Evolutionary conservation across 2,329 filamentous ascomycete species (phyloP).

Genomic region (Gremmenia infestans): DNA sequence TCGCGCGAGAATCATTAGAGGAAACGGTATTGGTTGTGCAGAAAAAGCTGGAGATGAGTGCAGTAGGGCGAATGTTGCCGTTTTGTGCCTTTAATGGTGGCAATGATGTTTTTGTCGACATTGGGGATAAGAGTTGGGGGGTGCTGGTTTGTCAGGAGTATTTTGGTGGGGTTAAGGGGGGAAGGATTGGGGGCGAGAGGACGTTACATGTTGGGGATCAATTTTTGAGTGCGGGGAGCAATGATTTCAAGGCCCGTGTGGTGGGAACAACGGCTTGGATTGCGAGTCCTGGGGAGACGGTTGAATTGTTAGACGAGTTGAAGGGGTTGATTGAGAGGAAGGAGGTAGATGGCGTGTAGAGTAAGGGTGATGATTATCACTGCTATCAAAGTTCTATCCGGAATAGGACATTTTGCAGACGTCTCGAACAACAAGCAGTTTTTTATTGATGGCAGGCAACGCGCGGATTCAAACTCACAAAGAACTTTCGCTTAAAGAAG

Average conservation of each 20-base stretch:
- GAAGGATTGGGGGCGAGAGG: conserved; percentile 60
- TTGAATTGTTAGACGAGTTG: conserved; percentile 82
- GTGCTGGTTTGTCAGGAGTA: conserved; percentile 88
- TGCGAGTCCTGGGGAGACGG: conserved; percentile 85
- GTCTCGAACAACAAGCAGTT: too few relatives aligned
- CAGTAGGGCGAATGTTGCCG: conserved; percentile 63
- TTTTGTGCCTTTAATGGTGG: conserved; percentile 99
- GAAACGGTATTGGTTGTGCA: conserved; percentile 94
- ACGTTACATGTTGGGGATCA: conserved; percentile 96
- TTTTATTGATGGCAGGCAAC: too few relatives aligned
- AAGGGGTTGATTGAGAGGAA: conserved; percentile 39
- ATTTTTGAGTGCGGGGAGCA: conserved; percentile 89
- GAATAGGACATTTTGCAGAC: too few relatives aligned
- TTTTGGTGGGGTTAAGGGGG: conserved; percentile 54
- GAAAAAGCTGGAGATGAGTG: conserved; percentile 80
- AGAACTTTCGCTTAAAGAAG: too few relatives aligned
- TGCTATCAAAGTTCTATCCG: too few relatives aligned
- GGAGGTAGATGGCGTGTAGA: neutral
- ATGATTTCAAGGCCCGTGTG: conserved; percentile 92
- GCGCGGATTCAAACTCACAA: too few relatives aligned
- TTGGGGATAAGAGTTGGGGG: conserved; percentile 96
- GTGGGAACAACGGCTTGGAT: conserved; percentile 98
- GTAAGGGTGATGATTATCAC: too few relatives aligned
- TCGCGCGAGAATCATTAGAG: conserved; percentile 84
- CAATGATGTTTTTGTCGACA: conserved; percentile 96